phyloP scores from a whole-genome alignment of 371 early-diverging fungal species.

The Capniomyces stellatus region DNA sequence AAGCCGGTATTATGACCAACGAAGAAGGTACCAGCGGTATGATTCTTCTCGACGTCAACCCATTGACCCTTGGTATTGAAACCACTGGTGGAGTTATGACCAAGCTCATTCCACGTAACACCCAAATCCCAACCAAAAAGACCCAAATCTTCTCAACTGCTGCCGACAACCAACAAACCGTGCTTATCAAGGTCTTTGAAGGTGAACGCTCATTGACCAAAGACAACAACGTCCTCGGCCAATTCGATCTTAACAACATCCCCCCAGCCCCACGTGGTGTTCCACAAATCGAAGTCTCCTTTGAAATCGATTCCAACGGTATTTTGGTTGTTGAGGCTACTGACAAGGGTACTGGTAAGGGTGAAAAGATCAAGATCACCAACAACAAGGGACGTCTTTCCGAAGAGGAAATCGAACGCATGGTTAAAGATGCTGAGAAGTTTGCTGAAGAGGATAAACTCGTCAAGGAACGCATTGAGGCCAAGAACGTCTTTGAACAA shows the following conservation, averaged over 20 bases:
- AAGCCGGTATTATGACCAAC: constrained; percentile 84
- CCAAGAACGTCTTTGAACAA: constrained; percentile 86
- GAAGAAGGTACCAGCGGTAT: constrained; percentile 72
- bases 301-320: constrained; percentile 96
- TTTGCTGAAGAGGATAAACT: constrained; percentile 86
- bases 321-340: constrained; percentile 91
- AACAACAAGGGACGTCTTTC: constrained; percentile 96
- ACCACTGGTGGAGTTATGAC: constrained; percentile 97
- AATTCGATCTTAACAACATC: constrained; percentile 90
- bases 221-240: constrained; percentile 91
- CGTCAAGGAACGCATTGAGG: constrained; percentile 65
- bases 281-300: constrained; percentile 95
- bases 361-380: constrained; percentile 92
- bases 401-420: constrained; percentile 91
- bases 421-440: constrained; percentile 92
- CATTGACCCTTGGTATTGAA: constrained; percentile 67
- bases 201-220: constrained; percentile 94
- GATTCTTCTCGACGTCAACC: constrained; percentile 60
- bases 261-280: constrained; percentile 93
- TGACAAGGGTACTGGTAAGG: constrained; percentile 90
- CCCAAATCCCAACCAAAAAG: constrained; percentile 95
- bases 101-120: constrained; percentile 87
- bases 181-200: constrained; percentile 94
- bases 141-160: constrained; percentile 96
- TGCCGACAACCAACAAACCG: constrained; percentile 95